phyloP scores from a whole-genome alignment of 352 stramenopile species.

The Pythium diclinum region DNA sequence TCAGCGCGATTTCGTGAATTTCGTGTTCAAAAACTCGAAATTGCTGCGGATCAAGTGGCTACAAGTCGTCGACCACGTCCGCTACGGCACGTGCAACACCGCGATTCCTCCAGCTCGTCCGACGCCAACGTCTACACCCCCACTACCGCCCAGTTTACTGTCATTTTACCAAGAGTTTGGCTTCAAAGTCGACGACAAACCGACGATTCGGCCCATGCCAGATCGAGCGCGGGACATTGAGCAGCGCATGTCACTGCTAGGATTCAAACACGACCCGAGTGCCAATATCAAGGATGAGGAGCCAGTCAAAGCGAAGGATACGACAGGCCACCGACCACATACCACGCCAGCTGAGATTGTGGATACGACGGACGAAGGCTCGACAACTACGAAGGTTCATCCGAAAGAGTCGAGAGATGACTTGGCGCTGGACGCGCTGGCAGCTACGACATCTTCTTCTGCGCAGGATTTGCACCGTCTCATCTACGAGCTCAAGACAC shows the following conservation, averaged over 20 bases:
- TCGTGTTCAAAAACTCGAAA: constrained; percentile 53
- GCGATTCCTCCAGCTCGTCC: neutral
- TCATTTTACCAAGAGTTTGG: constrained; percentile 44
- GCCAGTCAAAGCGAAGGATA: neutral
- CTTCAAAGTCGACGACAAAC: constrained; percentile 9
- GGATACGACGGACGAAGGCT: neutral
- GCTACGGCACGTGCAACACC: constrained; percentile 27
- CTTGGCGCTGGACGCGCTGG: neutral
- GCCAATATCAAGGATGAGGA: constrained; percentile 18
- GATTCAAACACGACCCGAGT: constrained; percentile 38
- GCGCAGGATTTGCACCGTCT: constrained; percentile 47
- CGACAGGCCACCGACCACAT: neutral
- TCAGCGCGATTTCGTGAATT: constrained; percentile 51
- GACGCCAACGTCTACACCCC: neutral
- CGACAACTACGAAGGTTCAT: neutral
- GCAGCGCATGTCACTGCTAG: constrained; percentile 34
- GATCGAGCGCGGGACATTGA: constrained; percentile 44
- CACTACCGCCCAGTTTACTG: constrained; percentile 13
- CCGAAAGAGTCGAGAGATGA: constrained; percentile 9
- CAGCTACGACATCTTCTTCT: constrained; percentile 17
- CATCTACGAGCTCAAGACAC: constrained; percentile 70
- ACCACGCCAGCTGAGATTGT: neutral
- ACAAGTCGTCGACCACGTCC: constrained; percentile 44
- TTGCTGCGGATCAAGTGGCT: constrained; percentile 49
- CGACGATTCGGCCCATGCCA: constrained; percentile 30